phyloP scores from a whole-genome alignment of 257 asterid species.

The Oldenlandia corymbosa region DNA sequence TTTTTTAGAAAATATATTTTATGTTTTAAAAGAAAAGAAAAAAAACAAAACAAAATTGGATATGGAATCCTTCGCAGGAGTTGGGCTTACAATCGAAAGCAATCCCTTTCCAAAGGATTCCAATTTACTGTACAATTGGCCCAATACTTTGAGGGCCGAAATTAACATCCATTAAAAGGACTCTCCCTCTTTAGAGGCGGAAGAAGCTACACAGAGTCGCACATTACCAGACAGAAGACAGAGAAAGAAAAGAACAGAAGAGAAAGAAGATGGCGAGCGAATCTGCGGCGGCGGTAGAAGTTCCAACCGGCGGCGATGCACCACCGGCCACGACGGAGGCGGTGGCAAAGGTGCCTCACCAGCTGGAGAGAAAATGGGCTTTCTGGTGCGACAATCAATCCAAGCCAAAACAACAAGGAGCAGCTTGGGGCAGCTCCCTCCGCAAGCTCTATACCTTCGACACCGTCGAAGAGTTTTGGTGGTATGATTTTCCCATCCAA shows the following conservation, averaged over 20 bases:
- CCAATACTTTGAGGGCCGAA: not conserved
- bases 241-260: not conserved
- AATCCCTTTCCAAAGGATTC: not conserved
- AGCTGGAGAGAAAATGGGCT: conserved; percentile 78
- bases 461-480: conserved; percentile 95
- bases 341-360: conserved; percentile 50
- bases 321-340: conserved; percentile 15
- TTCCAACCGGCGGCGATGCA: conserved; percentile 37
- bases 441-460: conserved; percentile 76
- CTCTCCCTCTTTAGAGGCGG: not conserved
- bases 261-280: conserved; percentile 60
- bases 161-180: not conserved
- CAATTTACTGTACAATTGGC: not conserved
- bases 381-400: conserved; percentile 93
- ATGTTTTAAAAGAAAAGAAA: too few relatives aligned
- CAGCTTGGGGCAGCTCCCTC: conserved; percentile 71
- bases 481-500: conserved; percentile 36
- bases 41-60: too few relatives aligned
- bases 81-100: not conserved
- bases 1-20: too few relatives aligned
- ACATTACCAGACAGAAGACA: not conserved
- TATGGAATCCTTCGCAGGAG: not conserved
- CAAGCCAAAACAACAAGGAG: conserved; percentile 79
- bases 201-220: too few relatives aligned
- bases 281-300: conserved; percentile 31